Base-by-base conservation (phyloP, 2,329 filamentous ascomycete species). In the Westerdykella aurantiaca region DNA sequence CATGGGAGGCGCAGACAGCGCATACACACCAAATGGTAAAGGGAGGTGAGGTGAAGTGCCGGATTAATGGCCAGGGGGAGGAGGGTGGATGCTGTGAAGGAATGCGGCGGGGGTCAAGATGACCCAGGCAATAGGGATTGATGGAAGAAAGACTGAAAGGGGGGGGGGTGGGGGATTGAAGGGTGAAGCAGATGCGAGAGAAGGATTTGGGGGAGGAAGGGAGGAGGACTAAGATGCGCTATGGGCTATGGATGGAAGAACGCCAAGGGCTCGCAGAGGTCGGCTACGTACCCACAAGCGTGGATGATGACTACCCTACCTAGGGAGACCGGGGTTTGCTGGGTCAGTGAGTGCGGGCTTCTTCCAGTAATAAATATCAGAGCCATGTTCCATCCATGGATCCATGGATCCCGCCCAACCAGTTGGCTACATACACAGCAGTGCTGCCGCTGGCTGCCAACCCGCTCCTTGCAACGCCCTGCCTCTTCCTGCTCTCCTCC, bases 1-100 rank as follows among this genome's bases (percentile, higher is more conserved):
- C 60, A 66, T 66, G 51, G 51, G 55, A 58, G 52, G 50, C 56
- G 52, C 53, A 47, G 52, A 60, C 49, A 54, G 62, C 61, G 61
- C 57, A 64, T 58, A 56, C 57, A 64, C 48, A 47, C 54, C 49
- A 53, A 58, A 57, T 44, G 46, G 50, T 47, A 42, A 41, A 29
- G 25, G 25, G 25, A 29, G 25, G 11, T 10, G 25, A 29, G 25
- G 25, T 12, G 25, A 29, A 7, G 25, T 12, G 4, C 7, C 25
- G 4, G 11, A 29, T 5, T 29, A 29, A 29, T 29, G 25, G 25
- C 4, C 7, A 29, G 25, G 25, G 25, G 10, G 4, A 29, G 25
- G 4, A 29, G 25, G 4, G 9, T 29, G 25, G 25, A 7, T 29
- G 11, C 2, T 9, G 9, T 29, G 9, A 7, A 29, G 25, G 25